These are phyloP conservation scores for Theobroma cacao DNA, from an alignment of 345 rosid genomes.

Conservation along the genomic window DNA sequence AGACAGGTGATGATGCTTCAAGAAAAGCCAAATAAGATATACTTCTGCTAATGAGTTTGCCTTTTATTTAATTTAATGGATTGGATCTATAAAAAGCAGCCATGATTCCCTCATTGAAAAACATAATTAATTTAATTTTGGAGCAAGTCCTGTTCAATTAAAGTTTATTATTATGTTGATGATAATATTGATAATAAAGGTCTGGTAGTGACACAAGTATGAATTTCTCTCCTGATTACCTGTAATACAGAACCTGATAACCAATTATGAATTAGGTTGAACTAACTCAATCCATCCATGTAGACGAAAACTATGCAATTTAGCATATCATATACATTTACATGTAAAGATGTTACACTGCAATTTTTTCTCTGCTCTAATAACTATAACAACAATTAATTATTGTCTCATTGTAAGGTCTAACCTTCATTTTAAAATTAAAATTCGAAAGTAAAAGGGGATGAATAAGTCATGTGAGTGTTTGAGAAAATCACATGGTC, in stretches of 20 bases:
- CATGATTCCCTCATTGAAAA: constrained; percentile 24
- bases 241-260: background rate
- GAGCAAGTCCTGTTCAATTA: constrained; percentile 11
- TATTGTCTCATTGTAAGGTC: background rate
- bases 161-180: constrained; percentile 14
- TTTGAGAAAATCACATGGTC: constrained; percentile 37
- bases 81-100: constrained; percentile 21
- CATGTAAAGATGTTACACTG: background rate
- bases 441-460: background rate
- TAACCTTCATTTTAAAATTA: background rate
- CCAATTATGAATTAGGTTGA: constrained; percentile 24
- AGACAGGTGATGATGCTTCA: constrained; percentile 31
- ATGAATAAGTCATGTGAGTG: constrained; percentile 25
- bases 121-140: constrained; percentile 6
- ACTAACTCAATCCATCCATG: background rate
- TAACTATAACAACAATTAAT: background rate
- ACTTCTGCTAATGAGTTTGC: constrained; percentile 4
- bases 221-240: constrained; percentile 11
- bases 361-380: background rate
- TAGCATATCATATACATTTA: background rate
- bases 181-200: constrained; percentile 11
- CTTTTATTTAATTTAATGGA: background rate
- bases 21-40: constrained; percentile 24
- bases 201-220: background rate
- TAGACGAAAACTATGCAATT: background rate